Evolutionary conservation across 106 monocot genomes (phyloP), one percentile per base, ranked within the genome.

Genomic region (Dendrobium officinale): DNA sequence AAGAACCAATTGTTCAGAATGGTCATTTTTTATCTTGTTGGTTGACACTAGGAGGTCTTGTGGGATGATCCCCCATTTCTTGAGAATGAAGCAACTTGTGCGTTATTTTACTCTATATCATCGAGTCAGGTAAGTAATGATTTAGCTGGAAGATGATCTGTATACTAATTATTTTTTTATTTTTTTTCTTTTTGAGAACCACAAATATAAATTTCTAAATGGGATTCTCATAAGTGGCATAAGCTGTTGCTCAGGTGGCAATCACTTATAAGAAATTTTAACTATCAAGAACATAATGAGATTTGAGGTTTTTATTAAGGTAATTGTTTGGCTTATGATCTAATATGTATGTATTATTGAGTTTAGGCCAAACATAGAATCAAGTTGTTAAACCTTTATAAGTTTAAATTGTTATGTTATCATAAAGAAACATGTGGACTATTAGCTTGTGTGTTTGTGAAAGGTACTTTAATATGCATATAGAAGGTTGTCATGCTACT

Each of bases 81-180:
- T 77, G 95, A 95, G 87, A 51, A 43, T 61, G 86, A 88, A 77
- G 90, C 90, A 27, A 82, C 79, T 31, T 95, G 95, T 87, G 95
- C 95, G 20, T 82, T 95, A 72, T 95, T 95, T 83, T 95, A 95
- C 77, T 95, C 95, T 42, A 92, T 95, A 75, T 92, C 95, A 67
- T 90, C 92, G 73, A 95, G 90, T 82, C 95, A 95, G 86, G 95
- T 89, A 88, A 83, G 75, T 45, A 9, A 24, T 18, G 13, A 42
- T 29, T 54, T 15, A 0, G 42, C 4, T 74, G 5, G 18, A 44
- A 42, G 6, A 43, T 6, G 13, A 78, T 7, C 18, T 40, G 19
- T 49, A 56, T 55, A 17, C 45, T 26, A 15, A 75, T 9, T 42
- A 16, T 37, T 37, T 75, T 7, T 45, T 51, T 51, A 9, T 77